Evolutionary conservation across 1,139 yeast genomes (phyloP).

Genomic region (Scheffersomyces segobiensis): DNA sequence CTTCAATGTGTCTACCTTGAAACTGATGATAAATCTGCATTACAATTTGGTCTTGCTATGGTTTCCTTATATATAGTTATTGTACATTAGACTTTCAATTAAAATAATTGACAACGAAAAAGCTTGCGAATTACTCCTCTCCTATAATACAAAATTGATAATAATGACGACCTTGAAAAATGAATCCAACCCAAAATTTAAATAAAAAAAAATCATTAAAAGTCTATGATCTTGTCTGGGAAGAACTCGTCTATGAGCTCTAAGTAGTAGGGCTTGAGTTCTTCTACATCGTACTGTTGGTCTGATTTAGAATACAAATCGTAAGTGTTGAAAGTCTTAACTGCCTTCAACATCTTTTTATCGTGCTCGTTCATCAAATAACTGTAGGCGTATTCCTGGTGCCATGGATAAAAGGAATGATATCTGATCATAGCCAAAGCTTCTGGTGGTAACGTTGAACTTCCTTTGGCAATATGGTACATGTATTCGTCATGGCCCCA

Average conservation of each 20-base stretch:
- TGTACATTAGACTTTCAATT: not conserved
- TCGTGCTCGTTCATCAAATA: constrained; percentile 70
- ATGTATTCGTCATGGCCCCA: constrained; percentile 84
- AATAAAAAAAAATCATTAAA: constrained; percentile 26
- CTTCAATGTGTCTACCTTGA: constrained; percentile 1
- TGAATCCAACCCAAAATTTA: not conserved
- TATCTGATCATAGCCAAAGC: constrained; percentile 75
- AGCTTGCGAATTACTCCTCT: not conserved
- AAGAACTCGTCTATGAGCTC: constrained; percentile 69
- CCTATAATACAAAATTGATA: not conserved
- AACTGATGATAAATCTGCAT: not conserved
- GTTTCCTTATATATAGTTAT: not conserved
- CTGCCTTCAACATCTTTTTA: constrained; percentile 61
- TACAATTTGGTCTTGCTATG: not conserved
- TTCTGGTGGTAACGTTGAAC: constrained; percentile 62
- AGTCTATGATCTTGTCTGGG: constrained; percentile 57
- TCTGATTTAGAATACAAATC: constrained; percentile 68
- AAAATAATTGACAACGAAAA: not conserved
- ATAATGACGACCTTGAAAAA: not conserved
- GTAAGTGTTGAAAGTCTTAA: constrained; percentile 64
- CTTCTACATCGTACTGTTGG: constrained; percentile 45
- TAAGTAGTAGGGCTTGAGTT: constrained; percentile 56
- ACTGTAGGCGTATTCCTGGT: constrained; percentile 65
- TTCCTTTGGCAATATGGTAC: constrained; percentile 69
- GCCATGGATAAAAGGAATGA: constrained; percentile 79